Evolutionary conservation across 306 rosid genomes (phyloP).

Genomic region (Gleditsia sinensis): DNA sequence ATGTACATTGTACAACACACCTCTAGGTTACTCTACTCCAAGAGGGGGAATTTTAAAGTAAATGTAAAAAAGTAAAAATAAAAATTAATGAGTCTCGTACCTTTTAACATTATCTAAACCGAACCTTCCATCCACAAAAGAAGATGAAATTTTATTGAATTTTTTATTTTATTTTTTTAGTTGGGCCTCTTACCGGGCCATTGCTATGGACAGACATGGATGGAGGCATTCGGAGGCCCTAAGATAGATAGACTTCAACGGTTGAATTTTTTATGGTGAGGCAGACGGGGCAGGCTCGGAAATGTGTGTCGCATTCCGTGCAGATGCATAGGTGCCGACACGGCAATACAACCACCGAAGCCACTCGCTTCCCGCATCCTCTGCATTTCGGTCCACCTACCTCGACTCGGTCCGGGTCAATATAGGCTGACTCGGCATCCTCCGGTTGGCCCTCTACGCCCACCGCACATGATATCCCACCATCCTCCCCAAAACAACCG

Average conservation of each 20-base stretch:
- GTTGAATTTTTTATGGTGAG: conserved; percentile 67
- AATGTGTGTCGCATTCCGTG: conserved; percentile 63
- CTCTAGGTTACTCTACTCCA: conserved; percentile 39
- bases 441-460: conserved; percentile 66
- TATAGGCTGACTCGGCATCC: conserved; percentile 82
- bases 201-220: conserved; percentile 32
- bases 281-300: conserved; percentile 78
- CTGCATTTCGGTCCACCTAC: conserved; percentile 63
- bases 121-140: background rate
- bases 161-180: background rate
- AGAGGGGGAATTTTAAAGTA: conserved; percentile 27
- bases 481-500: conserved; percentile 24
- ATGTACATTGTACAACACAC: conserved; percentile 69
- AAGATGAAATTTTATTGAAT: background rate
- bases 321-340: conserved; percentile 87
- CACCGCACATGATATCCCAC: conserved; percentile 45
- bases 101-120: background rate
- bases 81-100: background rate
- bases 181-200: conserved; percentile 41
- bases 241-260: conserved; percentile 68
- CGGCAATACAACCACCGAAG: conserved; percentile 78
- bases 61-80: background rate
- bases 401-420: conserved; percentile 68
- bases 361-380: conserved; percentile 68
- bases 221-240: conserved; percentile 40